A percentile compares a stretch with the other conserved stretches of the same genome.
Conservation (phyloP, 129 eudicot genomes). For the Rutidosis leptorrhynchoides region DNA sequence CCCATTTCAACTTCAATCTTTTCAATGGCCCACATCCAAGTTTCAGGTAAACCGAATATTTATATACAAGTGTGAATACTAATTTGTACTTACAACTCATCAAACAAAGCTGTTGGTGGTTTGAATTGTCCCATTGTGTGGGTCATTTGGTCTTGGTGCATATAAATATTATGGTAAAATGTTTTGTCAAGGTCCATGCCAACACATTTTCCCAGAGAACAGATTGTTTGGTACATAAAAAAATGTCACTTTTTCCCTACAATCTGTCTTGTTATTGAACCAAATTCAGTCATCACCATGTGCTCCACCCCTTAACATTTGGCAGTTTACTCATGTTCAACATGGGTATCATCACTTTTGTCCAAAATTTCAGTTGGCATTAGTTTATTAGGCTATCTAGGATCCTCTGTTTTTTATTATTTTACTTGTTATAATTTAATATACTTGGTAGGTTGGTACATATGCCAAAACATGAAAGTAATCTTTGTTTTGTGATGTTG, state of each 20-base stretch:
- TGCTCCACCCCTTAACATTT: constrained; percentile 36
- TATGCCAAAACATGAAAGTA: constrained; percentile 9
- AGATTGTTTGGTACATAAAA: constrained; percentile 34
- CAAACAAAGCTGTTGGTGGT: constrained; percentile 16
- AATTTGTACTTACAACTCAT: constrained; percentile 22
- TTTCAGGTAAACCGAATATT: constrained; percentile 52
- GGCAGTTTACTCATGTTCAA: constrained; percentile 36
- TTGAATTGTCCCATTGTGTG: constrained; percentile 21
- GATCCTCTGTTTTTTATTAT: constrained; percentile 19
- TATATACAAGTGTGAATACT: constrained; percentile 6
- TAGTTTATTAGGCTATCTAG: constrained; percentile 33
- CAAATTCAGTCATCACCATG: constrained; percentile 32
- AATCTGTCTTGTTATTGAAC: constrained; percentile 35
- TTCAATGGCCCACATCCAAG: constrained; percentile 53
- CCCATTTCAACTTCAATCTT: constrained; percentile 32
- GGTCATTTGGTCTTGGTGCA: constrained; percentile 5
- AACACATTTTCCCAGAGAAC: constrained; percentile 33
- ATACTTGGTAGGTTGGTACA: constrained; percentile 35
- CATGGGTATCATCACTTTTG: constrained; percentile 42
- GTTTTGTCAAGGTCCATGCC: constrained; percentile 27
- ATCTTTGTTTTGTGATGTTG: not conserved
- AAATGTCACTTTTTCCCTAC: constrained; percentile 24
- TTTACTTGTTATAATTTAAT: not conserved
- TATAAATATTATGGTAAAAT: too few species aligned
- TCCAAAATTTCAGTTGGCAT: constrained; percentile 37